phyloP scores from a whole-genome alignment of 2,329 filamentous ascomycete species.

The Escovopsis sp. region DNA sequence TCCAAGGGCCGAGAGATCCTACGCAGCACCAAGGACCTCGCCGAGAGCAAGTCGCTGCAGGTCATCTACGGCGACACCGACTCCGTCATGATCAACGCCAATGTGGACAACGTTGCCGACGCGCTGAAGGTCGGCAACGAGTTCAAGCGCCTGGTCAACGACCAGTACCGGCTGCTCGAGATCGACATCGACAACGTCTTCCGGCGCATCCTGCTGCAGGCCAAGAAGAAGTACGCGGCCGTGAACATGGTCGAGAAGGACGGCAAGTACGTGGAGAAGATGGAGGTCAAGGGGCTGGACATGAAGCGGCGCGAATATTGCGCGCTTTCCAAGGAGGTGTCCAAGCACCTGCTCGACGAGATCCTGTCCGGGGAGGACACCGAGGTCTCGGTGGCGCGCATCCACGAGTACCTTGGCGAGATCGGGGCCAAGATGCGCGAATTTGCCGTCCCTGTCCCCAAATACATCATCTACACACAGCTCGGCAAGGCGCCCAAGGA shows the following conservation, averaged over 20 bases:
- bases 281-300: slow-evolving; percentile 95
- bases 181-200: slow-evolving; percentile 99
- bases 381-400: slow-evolving; percentile 72
- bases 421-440: slow-evolving; percentile 78
- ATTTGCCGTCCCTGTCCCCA: slow-evolving; percentile 55
- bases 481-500: slow-evolving; percentile 87
- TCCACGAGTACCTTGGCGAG: slow-evolving; percentile 84
- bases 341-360: slow-evolving; percentile 76
- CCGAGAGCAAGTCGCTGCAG: slow-evolving; percentile 76
- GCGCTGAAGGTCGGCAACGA: slow-evolving; percentile 84
- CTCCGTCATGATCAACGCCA: slow-evolving; percentile 99
- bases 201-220: slow-evolving; percentile 79
- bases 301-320: slow-evolving; percentile 98
- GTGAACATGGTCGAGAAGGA: slow-evolving; percentile 84
- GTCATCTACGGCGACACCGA: slow-evolving; percentile 99
- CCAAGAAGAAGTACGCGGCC: slow-evolving; percentile 98
- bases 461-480: slow-evolving; percentile 97
- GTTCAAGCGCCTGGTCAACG: slow-evolving; percentile 91
- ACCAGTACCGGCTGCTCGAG: slow-evolving; percentile 79
- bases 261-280: slow-evolving; percentile 81
- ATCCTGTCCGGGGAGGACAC: slow-evolving; percentile 88
- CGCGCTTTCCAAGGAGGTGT: slow-evolving; percentile 86
- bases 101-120: slow-evolving; percentile 82
- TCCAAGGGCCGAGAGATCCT: slow-evolving; percentile 97
- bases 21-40: slow-evolving; percentile 85